Conservation (phyloP, 2,329 filamentous ascomycete genomes). For the Fusarium marasasianum region DNA sequence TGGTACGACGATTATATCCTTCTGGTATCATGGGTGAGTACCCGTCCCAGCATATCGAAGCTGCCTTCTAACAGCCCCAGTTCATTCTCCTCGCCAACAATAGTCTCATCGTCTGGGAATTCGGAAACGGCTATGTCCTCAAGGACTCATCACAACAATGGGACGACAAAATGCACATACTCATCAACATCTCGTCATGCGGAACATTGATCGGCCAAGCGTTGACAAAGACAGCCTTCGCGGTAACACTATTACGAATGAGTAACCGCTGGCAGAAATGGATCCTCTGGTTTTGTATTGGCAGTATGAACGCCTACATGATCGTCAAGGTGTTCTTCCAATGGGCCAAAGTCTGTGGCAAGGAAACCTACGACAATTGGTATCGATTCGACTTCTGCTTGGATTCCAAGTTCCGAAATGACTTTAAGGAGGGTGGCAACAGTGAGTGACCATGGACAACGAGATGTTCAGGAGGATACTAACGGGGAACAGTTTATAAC, state of each 20-base stretch:
- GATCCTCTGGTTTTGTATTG: slow-evolving; percentile 60
- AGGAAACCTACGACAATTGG: slow-evolving; percentile 55
- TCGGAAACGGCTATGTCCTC: slow-evolving; percentile 58
- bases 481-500: slow-evolving; percentile 55
- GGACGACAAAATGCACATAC: slow-evolving; percentile 62
- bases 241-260: slow-evolving; percentile 51
- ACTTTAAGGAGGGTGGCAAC: slow-evolving; percentile 62
- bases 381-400: slow-evolving; percentile 59
- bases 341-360: slow-evolving; percentile 58
- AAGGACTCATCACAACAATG: slow-evolving; percentile 51
- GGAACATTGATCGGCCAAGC: slow-evolving; percentile 50
- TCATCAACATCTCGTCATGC: slow-evolving; percentile 57
- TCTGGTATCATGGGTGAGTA: slow-evolving; percentile 49
- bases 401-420: slow-evolving; percentile 48
- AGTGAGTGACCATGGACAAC: slow-evolving; percentile 45
- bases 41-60: too few relatives aligned
- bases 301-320: slow-evolving; percentile 59
- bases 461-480: neutral
- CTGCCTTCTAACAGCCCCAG: slow-evolving; percentile 39
- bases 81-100: slow-evolving; percentile 56
- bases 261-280: slow-evolving; percentile 55
- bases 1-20: slow-evolving; percentile 54
- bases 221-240: slow-evolving; percentile 51
- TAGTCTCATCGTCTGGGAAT: slow-evolving; percentile 56
- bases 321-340: slow-evolving; percentile 58